Evolutionary conservation across 768 basidiomycete genomes (phyloP), one percentile per base, ranked within the genome.

Genomic region (Lentinula aciculospora): DNA sequence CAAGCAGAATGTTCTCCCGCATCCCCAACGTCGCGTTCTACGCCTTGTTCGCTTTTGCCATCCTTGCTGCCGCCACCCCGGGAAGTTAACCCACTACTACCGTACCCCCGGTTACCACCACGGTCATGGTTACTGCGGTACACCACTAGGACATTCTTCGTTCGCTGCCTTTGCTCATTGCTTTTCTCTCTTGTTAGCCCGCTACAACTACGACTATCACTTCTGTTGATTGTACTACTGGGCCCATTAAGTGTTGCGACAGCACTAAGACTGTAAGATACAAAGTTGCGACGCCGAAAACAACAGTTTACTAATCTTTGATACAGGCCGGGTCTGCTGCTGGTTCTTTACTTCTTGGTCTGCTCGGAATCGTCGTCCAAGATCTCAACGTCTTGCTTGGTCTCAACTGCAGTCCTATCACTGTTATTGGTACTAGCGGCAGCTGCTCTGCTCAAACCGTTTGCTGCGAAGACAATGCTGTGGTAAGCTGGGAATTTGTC

Each of bases 201-300:
- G 46, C 27, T 7, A 47, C 46, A 12, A 53, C 50, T 10, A 19
- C 32, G 12, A 53, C 50, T 8, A 27, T 21, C 8, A 12, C 50
- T 19, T 40, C 36, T 27, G 46, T 45, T 23, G 34, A 25, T 15
- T 66, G 65, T 50, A 59, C 47, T 50, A 64, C 64, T 32, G 65
- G 63, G 8, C 12, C 36, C 5, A 17, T 62, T 36, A 62, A 66
- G 28, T 66, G 65, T 57, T 66, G 65, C 57, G 60, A 62, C 19
- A 53, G 27, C 50, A 53, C 50, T 19, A 23, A 34, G 50, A 37
- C n/a, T 19, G 50, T 53, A 21, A 37, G 28, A 53, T 12, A n/a
- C 6, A n/a, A 34, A 5, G 6, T 53, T 15, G 29, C 28, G 13
- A 19, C 21, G 36, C 31, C 42, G 19, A 44, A n/a, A 4, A 8